Evolutionary conservation across 2,329 filamentous ascomycete genomes (phyloP), one percentile per base, ranked within the genome.

Genomic region (Neonectria coccinea): DNA sequence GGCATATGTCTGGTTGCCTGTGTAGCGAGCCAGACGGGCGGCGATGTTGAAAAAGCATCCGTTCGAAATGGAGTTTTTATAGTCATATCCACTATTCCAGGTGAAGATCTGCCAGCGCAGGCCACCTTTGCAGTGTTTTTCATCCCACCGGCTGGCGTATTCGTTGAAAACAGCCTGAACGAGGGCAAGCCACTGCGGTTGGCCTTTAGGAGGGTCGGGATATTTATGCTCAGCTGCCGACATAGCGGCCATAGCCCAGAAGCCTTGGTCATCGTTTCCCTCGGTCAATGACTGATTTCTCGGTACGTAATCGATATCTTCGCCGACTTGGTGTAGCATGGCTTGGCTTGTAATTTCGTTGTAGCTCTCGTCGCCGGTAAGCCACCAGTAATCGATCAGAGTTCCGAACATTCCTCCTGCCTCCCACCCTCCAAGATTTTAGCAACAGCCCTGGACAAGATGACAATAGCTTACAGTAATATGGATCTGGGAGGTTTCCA

Each of bases 191-290:
- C 83, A 97, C 66, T 91, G 88, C 0, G 91, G 88, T 56, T 89
- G 76, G 62, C 84, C 86, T 0, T 82, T 68, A 0, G 87, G 84
- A 6, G 91, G 90, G 71, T 93, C 86, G 2, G 90, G 90, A 72
- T 91, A 95, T 67, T 89, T 89, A 72, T 90, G 87, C 78, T 97
- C 93, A 41, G 91, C 90, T 2, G 93, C 93, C 9, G 87, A 86
- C 84, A 97, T 91, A 64, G 90, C 91, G 1, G 92, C 88, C 82
- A 96, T 86, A n/a, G 87, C 92, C 93, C 93, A 97, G 79, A 96
- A 95, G 5, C 91, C 90, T 77, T 93, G 91, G 71, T 93, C 91
- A 67, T 93, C 91, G 78, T 92, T 93, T 67, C 90, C 90, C 65
- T 85, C 78, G 2, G 84, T 85, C 52, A 81, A 78, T 8, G 87